Conservation (phyloP, 257 asterid species). For the Cinchona pubescens region DNA sequence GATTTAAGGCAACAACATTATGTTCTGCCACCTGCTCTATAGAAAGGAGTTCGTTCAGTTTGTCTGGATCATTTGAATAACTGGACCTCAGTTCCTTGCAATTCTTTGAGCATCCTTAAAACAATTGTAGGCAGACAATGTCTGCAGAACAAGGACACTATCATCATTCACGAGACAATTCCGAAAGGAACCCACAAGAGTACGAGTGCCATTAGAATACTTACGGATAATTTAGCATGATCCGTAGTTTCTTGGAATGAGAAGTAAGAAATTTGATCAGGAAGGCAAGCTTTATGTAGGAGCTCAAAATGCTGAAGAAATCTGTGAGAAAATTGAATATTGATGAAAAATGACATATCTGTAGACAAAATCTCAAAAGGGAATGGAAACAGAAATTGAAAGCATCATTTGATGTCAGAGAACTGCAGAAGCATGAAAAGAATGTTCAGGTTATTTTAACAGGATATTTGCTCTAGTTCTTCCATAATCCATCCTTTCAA, state of each 20-base stretch:
- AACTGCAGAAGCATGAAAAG: background rate
- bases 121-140: conserved; percentile 51
- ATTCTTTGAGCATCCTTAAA: conserved; percentile 84
- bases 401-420: conserved; percentile 7
- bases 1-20: conserved; percentile 72
- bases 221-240: conserved; percentile 66
- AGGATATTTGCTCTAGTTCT: background rate
- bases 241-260: conserved; percentile 63
- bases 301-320: conserved; percentile 93
- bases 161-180: conserved; percentile 13
- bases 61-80: conserved; percentile 63
- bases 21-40: conserved; percentile 96
- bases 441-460: background rate
- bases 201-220: conserved; percentile 17
- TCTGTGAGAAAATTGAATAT: conserved; percentile 55
- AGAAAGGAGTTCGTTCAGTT: conserved; percentile 61
- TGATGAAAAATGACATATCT: conserved; percentile 17
- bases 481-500: background rate
- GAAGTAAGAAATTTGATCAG: conserved; percentile 66
- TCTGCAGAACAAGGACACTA: conserved; percentile 34
- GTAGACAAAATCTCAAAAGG: background rate
- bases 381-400: conserved; percentile 1
- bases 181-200: background rate
- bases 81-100: conserved; percentile 64
- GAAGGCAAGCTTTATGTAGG: conserved; percentile 83